These are phyloP conservation scores for rapeseed (Brassica napus) DNA, from an alignment of 345 rosid species.

Conservation along the genomic window Da-Ae NC_063447.1:12881501-12882000, in stretches of 20 bases:
- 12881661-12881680: constrained; percentile 14
- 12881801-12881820: background rate
- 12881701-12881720: constrained; percentile 1
- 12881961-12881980: too few species aligned
- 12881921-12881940: too few species aligned
- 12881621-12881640: background rate
- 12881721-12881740: constrained; percentile 21
- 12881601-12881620: too few species aligned
- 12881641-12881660: background rate
- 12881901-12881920: background rate
- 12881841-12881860: background rate
- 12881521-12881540: too few species aligned
- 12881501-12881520: too few species aligned
- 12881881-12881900: background rate
- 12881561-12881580: too few species aligned
- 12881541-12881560: too few species aligned
- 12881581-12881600: too few species aligned
- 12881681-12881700: background rate
- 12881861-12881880: background rate
- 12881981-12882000: too few species aligned
- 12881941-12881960: too few species aligned
- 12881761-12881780: constrained; percentile 52
- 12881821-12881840: background rate
- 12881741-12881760: constrained; percentile 28
- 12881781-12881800: constrained; percentile 26